Percentiles rank a stretch among this genome's conserved stretches.
Evolutionary conservation across 2,329 filamentous ascomycete genomes (phyloP).

Genomic region (Cytospora paraplurivora): DNA sequence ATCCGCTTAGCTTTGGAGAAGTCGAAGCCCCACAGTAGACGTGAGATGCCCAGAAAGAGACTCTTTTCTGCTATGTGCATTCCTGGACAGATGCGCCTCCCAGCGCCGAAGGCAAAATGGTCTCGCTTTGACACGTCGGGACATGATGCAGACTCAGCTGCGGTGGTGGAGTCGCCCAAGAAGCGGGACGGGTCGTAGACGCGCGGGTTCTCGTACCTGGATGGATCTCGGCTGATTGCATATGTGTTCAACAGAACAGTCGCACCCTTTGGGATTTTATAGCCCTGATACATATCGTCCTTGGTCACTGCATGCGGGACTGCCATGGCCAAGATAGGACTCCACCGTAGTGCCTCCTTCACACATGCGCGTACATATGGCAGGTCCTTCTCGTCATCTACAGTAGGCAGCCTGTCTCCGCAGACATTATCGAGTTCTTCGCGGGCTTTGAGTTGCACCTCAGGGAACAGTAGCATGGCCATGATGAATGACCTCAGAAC

Average conservation of each 20-base stretch:
- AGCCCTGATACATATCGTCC: slow-evolving; percentile 48
- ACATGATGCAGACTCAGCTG: slow-evolving; percentile 30
- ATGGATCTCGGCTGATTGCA: slow-evolving; percentile 49
- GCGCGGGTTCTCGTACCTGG: slow-evolving; percentile 43
- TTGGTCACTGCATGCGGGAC: slow-evolving; percentile 46
- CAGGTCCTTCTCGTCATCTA: slow-evolving; percentile 42
- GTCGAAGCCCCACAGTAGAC: slow-evolving; percentile 6
- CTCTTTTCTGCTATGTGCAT: slow-evolving; percentile 50
- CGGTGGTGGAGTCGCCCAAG: slow-evolving; percentile 26
- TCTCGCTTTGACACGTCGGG: slow-evolving; percentile 37
- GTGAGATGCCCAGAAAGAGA: slow-evolving; percentile 31
- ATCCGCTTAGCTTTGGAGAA: slow-evolving; percentile 5
- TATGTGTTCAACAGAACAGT: slow-evolving; percentile 48
- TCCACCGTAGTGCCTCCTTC: slow-evolving; percentile 48
- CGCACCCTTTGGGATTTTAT: slow-evolving; percentile 48
- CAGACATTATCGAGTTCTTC: slow-evolving; percentile 45
- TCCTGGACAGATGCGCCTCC: slow-evolving; percentile 48
- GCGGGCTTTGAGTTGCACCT: slow-evolving; percentile 44
- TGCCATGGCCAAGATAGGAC: slow-evolving; percentile 43
- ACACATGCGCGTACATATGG: slow-evolving; percentile 47
- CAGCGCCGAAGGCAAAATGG: slow-evolving; percentile 48
- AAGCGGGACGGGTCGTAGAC: slow-evolving; percentile 47
- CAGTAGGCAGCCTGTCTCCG: slow-evolving; percentile 43
- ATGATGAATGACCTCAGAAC: slow-evolving; percentile 46
- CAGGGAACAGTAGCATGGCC: slow-evolving; percentile 48